Conservation (phyloP, 306 rosid species). For the Begonia masoniana region DNA sequence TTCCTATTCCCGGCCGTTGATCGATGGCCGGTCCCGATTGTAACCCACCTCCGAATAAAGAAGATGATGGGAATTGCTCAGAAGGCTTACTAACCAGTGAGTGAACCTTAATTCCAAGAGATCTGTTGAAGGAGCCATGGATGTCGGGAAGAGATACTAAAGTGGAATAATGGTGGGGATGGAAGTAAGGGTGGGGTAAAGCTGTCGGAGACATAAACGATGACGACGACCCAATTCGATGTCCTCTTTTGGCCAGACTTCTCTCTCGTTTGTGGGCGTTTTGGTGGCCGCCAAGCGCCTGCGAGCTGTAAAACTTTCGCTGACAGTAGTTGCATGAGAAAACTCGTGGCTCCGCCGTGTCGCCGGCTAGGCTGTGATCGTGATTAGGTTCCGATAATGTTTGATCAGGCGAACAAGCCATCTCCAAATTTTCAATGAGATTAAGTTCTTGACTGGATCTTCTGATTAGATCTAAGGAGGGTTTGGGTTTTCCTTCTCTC, state of each 20-base stretch:
- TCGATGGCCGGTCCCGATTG: conserved; percentile 17
- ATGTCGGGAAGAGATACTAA: conserved; percentile 63
- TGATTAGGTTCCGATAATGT: no score
- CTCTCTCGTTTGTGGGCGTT: conserved; percentile 82
- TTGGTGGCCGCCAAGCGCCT: conserved; percentile 89
- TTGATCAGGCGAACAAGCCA: neutral
- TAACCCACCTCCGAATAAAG: conserved; percentile 10
- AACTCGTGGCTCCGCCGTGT: conserved; percentile 32
- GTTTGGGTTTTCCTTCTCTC: no score
- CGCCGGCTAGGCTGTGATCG: conserved; percentile 12
- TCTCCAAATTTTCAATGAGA: conserved; percentile 44
- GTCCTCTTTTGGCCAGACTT: conserved; percentile 49
- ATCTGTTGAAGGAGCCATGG: conserved; percentile 54
- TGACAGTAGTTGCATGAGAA: conserved; percentile 83
- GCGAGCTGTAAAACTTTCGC: conserved; percentile 71
- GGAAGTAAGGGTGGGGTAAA: conserved; percentile 11
- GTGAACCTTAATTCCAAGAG: conserved; percentile 62
- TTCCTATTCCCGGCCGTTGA: conserved; percentile 24
- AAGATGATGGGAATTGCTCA: conserved; percentile 14
- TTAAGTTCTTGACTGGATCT: conserved; percentile 40
- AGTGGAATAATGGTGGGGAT: conserved; percentile 13
- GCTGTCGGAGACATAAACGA: conserved; percentile 2
- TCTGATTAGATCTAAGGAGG: conserved; percentile 8
- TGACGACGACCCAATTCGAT: conserved; percentile 8
- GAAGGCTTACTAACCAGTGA: conserved; percentile 51